Evolutionary conservation across 495 filamentous ascomycete genomes (phyloP).

Genomic region (Jackrogersella multiformis): DNA sequence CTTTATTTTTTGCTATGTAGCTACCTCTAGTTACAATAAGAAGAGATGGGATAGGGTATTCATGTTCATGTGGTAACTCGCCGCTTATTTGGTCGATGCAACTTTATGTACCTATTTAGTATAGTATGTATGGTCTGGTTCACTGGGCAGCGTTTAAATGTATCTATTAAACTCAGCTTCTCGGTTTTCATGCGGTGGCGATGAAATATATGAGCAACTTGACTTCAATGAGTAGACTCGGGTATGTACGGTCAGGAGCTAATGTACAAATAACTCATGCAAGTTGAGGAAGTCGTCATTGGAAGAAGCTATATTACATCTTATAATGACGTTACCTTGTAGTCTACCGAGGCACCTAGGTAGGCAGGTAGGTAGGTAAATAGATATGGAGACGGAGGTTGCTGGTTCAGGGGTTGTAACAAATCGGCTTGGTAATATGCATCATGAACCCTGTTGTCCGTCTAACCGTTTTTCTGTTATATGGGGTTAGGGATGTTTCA

Average conservation of each 20-base stretch:
- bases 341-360: no score
- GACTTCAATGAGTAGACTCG: no score
- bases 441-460: constrained; percentile 20
- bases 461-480: constrained; percentile 6
- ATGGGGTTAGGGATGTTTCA: background rate
- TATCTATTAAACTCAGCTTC: no score
- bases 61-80: background rate
- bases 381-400: no score
- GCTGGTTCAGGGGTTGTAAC: constrained; percentile 15
- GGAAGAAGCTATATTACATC: no score
- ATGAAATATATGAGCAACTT: no score
- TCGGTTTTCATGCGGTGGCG: background rate
- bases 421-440: constrained; percentile 4
- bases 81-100: background rate
- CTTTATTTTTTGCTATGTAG: background rate
- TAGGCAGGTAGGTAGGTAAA: no score
- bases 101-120: background rate
- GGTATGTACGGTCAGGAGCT: no score
- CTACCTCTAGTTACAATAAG: no score
- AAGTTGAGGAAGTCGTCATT: no score
- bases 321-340: no score
- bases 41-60: constrained; percentile 1
- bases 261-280: no score
- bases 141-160: background rate
- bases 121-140: background rate